Base-by-base conservation (phyloP, 352 stramenopile genomes). In the Elongisporangium undulatum region DNA sequence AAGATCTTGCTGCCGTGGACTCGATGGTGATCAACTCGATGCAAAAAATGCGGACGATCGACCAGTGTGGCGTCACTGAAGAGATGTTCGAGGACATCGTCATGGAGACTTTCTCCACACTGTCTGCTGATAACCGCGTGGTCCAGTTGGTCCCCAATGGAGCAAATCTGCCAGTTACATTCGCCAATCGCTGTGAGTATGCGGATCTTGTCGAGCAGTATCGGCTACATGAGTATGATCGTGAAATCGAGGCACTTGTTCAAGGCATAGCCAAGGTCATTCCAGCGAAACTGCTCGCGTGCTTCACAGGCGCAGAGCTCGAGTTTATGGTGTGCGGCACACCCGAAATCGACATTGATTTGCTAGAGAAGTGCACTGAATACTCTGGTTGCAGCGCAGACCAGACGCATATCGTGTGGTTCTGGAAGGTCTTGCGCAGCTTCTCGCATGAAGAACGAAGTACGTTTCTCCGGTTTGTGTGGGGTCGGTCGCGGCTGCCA, bases 71-170 rank as follows among this genome's bases (percentile, higher is more conserved):
- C n/a, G 75, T 96, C 15, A 93, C 81, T 3, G 74, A 92, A 34
- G 82, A 96, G 16, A 89, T 90, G 63, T 97, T 97, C 55, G 79
- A 92, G 63, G 84, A 97, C 64, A 92, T 96, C 21, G 87, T 97
- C 10, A 89, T 95, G 62, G 85, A 97, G 56, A 95, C 77, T 3
- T 98, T 98, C 66, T 96, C 89, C 7, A 94, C 90, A 3, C 58
- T 95, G 3, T 92, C 87, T 39, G 75, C 89, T 0, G 90, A 97
- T 57, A 93, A 93, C 45, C 75, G 77, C 19, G 62, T 91, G 3
- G 71, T 95, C 2, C 73, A 89, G 52, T 72, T 97, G 22, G 86
- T 87, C 49, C 69, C 82, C 1, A 59, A 74, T 5, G 90, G 90
- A n/a, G 59, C 64, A 22, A 71, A 67, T 17, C 59, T 90, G 17